phyloP scores from a whole-genome alignment of 257 asterid genomes.

The Catharanthus roseus region DNA sequence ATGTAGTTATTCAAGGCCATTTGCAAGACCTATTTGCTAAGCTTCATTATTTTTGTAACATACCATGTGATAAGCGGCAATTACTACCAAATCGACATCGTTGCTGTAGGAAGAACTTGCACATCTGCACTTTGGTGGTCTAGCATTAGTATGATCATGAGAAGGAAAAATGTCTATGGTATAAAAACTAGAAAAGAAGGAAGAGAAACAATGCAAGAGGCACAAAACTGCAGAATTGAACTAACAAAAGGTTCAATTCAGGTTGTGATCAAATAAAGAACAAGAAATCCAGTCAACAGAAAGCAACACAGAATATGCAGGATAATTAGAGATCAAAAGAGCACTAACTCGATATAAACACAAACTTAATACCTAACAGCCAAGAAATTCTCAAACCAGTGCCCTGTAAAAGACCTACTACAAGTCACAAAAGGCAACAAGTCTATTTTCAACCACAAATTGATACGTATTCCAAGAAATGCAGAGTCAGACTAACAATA shows the following conservation, averaged over 20 bases:
- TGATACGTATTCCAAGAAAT: not conserved
- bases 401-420: not conserved
- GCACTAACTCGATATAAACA: too few relatives aligned
- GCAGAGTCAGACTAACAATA: too few relatives aligned
- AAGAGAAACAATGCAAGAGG: conserved; percentile 19
- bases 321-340: too few relatives aligned
- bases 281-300: not conserved
- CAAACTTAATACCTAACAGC: too few relatives aligned
- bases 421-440: not conserved
- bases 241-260: not conserved
- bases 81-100: conserved; percentile 97
- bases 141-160: conserved; percentile 58
- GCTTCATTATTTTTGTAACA: conserved; percentile 42
- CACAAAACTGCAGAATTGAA: conserved; percentile 12
- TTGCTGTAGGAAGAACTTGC: conserved; percentile 99
- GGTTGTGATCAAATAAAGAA: not conserved
- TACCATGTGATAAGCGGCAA: conserved; percentile 99
- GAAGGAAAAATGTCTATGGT: conserved; percentile 34
- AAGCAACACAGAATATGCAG: not conserved
- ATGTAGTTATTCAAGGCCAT: too few relatives aligned
- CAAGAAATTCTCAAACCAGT: not conserved
- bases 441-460: not conserved
- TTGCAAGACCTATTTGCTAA: conserved; percentile 17
- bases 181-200: conserved; percentile 13
- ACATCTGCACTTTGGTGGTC: conserved; percentile 97